phyloP scores from a whole-genome alignment of 805 yeast genomes.

The Schizosaccharomyces cryophilus region DNA sequence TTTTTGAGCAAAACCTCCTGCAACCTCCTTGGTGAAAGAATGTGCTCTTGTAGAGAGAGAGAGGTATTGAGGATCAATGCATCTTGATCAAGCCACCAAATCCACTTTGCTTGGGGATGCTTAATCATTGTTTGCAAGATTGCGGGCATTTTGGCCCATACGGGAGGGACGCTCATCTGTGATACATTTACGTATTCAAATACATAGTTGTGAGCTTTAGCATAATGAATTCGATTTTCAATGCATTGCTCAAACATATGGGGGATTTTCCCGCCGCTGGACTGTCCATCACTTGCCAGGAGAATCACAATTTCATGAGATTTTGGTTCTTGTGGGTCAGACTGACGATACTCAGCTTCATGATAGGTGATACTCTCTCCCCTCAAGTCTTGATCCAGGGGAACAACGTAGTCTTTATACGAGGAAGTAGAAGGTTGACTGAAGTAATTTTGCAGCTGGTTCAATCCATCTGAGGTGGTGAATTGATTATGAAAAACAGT shows the following conservation, averaged over 20 bases:
- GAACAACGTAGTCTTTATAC: not conserved
- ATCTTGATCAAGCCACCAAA: slow-evolving; percentile 19
- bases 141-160: slow-evolving; percentile 16
- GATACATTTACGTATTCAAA: slow-evolving; percentile 12
- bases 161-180: slow-evolving; percentile 7
- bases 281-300: slow-evolving; percentile 10
- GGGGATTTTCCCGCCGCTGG: slow-evolving; percentile 6
- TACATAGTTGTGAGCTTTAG: slow-evolving; percentile 14
- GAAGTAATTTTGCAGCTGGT: no score
- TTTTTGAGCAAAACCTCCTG: slow-evolving; percentile 9
- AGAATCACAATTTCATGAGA: slow-evolving; percentile 7
- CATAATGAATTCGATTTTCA: slow-evolving; percentile 14
- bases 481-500: no score
- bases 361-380: not conserved
- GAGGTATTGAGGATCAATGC: slow-evolving; percentile 15
- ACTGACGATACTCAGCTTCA: not conserved
- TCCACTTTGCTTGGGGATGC: slow-evolving; percentile 17
- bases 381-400: not conserved
- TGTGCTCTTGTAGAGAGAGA: slow-evolving; percentile 11
- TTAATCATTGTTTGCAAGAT: slow-evolving; percentile 12
- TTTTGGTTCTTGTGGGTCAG: not conserved
- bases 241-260: slow-evolving; percentile 6
- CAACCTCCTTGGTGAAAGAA: slow-evolving; percentile 12
- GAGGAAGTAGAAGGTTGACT: no score
- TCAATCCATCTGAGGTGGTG: no score